Evolutionary conservation across 1,139 yeast genomes (phyloP).

Genomic region (Diutina siamensis): DNA sequence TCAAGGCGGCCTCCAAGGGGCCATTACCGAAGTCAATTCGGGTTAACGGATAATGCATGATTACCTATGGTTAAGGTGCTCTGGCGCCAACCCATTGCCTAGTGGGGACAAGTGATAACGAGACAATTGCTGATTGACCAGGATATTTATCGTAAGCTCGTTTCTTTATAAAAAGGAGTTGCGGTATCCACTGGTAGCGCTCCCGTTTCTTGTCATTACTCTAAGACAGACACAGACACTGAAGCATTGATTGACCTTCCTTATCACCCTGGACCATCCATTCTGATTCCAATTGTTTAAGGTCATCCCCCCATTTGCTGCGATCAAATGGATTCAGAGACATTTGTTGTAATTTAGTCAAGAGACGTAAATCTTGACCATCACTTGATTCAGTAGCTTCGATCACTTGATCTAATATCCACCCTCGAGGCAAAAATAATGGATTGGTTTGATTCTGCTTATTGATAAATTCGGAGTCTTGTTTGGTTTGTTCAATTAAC

Average conservation of each 20-base stretch:
- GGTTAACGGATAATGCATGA: neutral
- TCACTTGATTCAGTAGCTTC: constrained; percentile 28
- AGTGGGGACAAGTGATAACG: no score
- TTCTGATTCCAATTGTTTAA: constrained; percentile 41
- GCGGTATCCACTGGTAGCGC: no score
- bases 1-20: no score
- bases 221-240: constrained; percentile 38
- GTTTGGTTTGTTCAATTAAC: constrained; percentile 22
- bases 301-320: constrained; percentile 50
- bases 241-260: constrained; percentile 42
- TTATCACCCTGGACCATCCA: constrained; percentile 45
- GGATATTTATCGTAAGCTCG: no score
- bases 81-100: no score
- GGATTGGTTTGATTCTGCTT: constrained; percentile 44
- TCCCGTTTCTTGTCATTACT: no score
- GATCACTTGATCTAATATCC: constrained; percentile 82
- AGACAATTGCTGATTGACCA: no score
- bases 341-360: constrained; percentile 52
- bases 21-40: neutral
- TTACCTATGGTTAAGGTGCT: no score
- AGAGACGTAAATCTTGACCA: constrained; percentile 25
- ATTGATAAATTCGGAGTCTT: constrained; percentile 22
- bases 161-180: no score
- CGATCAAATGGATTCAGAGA: constrained; percentile 49
- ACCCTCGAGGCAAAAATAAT: constrained; percentile 67